Evolutionary conservation across 495 filamentous ascomycete genomes (phyloP).

Genomic region (Xylaria curta): DNA sequence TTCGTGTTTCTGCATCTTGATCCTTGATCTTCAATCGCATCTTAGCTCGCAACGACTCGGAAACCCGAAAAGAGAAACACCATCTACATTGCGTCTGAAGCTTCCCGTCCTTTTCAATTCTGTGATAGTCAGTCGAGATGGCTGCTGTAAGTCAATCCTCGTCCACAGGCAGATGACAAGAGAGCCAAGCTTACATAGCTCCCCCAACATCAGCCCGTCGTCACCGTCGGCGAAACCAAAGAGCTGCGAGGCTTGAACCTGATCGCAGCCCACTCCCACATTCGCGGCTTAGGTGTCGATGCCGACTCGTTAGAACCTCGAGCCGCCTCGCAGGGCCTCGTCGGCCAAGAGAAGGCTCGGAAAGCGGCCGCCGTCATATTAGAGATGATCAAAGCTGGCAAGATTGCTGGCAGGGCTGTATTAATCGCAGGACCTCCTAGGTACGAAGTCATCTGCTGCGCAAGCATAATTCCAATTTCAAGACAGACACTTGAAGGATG

Average conservation of each 20-base stretch:
- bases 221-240: constrained; percentile 91
- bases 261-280: constrained; percentile 98
- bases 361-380: constrained; percentile 95
- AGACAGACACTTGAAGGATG: not conserved
- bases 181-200: constrained; percentile 30
- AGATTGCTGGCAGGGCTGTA: constrained; percentile 94
- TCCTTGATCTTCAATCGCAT: constrained; percentile 8
- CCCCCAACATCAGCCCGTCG: constrained; percentile 69
- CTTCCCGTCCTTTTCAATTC: not conserved
- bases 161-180: constrained; percentile 12
- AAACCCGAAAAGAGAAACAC: not conserved
- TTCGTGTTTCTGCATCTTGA: constrained; percentile 20
- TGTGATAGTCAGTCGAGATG: constrained; percentile 18
- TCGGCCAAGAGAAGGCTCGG: constrained; percentile 93
- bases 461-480: not conserved
- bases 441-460: constrained; percentile 36
- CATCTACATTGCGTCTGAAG: not conserved
- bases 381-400: constrained; percentile 98
- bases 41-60: not conserved
- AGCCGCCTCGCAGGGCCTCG: constrained; percentile 88
- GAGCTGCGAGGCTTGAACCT: constrained; percentile 94
- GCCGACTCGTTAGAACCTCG: constrained; percentile 87
- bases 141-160: constrained; percentile 20
- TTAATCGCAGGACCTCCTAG: constrained; percentile 94
- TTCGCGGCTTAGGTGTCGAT: constrained; percentile 93